Evolutionary conservation across 805 yeast genomes (phyloP), one percentile per base, ranked within the genome.

Genomic region (Kregervanrija pseudodelftensis): DNA sequence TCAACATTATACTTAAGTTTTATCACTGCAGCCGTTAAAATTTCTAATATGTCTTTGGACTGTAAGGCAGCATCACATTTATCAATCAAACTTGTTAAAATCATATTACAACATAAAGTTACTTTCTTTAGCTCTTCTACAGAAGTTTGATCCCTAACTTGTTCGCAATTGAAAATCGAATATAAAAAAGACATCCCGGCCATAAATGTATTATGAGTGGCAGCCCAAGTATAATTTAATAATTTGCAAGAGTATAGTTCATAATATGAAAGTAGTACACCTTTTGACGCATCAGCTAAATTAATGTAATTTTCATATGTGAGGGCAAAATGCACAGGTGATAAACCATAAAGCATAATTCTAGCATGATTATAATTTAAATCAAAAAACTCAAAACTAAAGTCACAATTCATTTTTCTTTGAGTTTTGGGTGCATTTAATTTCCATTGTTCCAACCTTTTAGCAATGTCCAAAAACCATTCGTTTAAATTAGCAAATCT

Each of bases 181-280:
- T 85, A 88, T 37, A 89, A 67, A 53, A 79, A 88, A 1, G 95
- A 83, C 28, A 91, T 83, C 1, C 95, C 95, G 0, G 95, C 90
- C 84, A 85, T 82, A 59, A 87, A 87, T 43, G 87, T 67, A 58
- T 87, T 88, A 60, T 88, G 95, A 3, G 87, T 90, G 0, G 95
- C 93, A 2, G 89, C 90, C 96, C 96, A 89, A 0, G 96, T 86
- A 62, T 85, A 89, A 61, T 87, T 87, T 48, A 88, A 73, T 39
- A 76, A 69, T 53, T 75, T 76, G 30, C 70, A 70, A n/a, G 67
- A 61, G 52, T 74, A 76, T 34, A 89, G 64, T 42, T 74, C 75
- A 41, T 73, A 66, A 59, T 85, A 89, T 30, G 80, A 73, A 32
- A 69, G 65, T 43, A 88, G 81, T 33, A 87, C 74, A 37, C 81